These are phyloP conservation scores for Tolypocladium inflatum DNA, from an alignment of 2,329 filamentous ascomycete genomes.

Conservation along the genomic window DNA sequence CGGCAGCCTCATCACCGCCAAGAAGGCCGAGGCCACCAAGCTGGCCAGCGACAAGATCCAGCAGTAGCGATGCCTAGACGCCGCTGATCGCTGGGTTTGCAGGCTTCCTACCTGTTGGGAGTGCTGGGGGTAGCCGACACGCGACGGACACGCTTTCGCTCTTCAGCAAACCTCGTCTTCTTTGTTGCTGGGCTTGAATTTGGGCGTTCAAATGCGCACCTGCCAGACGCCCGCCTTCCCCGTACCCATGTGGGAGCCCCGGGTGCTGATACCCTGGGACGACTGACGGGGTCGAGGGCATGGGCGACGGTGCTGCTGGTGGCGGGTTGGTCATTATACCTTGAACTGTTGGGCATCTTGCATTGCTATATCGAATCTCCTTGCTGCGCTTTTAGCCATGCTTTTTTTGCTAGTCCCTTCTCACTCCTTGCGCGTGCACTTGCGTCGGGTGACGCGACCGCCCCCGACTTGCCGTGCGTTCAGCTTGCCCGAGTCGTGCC, in stretches of 20 bases:
- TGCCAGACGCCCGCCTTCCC: background rate
- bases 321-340: slow-evolving; percentile 1
- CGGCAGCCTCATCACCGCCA: slow-evolving; percentile 45
- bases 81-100: background rate
- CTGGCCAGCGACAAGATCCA: slow-evolving; percentile 40
- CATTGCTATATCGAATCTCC: background rate
- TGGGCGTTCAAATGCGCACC: background rate
- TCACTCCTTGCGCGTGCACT: background rate
- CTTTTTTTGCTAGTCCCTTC: background rate
- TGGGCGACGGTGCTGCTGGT: background rate
- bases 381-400: background rate
- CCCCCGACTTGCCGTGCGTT: background rate
- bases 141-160: background rate
- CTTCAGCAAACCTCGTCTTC: background rate
- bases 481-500: background rate
- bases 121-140: background rate
- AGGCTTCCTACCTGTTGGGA: background rate
- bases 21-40: slow-evolving; percentile 54
- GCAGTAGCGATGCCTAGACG: slow-evolving; percentile 19
- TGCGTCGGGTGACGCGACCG: background rate
- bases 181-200: background rate
- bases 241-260: background rate
- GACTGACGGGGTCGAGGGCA: background rate
- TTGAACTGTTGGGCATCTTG: background rate
- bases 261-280: background rate